A percentile compares a stretch with the other conserved stretches of the same genome.
Evolutionary conservation across 1,284 basidiomycete genomes (phyloP).

Genomic region (Apiotrichum veenhuisii): DNA sequence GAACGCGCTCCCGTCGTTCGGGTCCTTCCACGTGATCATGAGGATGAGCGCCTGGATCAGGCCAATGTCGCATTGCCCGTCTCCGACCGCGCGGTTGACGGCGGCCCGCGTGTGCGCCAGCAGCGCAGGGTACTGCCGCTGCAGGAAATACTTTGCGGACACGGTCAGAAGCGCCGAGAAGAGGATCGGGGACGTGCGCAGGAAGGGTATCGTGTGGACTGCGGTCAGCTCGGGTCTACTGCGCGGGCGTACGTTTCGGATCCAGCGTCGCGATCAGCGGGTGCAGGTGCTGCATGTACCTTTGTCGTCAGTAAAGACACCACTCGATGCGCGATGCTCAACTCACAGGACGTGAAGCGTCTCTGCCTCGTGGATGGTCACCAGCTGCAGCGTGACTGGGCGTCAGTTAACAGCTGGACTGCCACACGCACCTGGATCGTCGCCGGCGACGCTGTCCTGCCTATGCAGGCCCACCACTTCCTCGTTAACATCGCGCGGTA

Average conservation of each 20-base stretch:
- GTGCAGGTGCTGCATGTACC: conserved; percentile 17
- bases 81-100: conserved; percentile 7
- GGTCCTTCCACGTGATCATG: conserved; percentile 21
- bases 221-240: background rate
- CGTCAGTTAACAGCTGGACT: background rate
- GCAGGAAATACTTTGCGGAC: conserved; percentile 13
- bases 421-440: conserved; percentile 11
- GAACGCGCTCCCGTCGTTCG: conserved; percentile 21
- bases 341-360: background rate
- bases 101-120: conserved; percentile 11
- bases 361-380: conserved; percentile 16
- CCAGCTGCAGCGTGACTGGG: conserved; percentile 11
- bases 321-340: background rate
- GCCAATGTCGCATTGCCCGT: conserved; percentile 10
- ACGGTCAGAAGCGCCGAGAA: conserved; percentile 14
- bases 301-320: background rate
- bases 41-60: conserved; percentile 18
- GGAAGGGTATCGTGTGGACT: conserved; percentile 15
- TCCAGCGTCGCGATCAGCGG: conserved; percentile 21
- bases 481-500: background rate
- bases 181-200: conserved; percentile 12
- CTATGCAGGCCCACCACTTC: background rate
- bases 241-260: conserved; percentile 15
- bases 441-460: background rate
- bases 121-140: background rate